A percentile compares a stretch with the other conserved stretches of the same genome.
Evolutionary conservation across 2,329 filamentous ascomycete genomes (phyloP).

Genomic region (Podosphaera fusca): DNA sequence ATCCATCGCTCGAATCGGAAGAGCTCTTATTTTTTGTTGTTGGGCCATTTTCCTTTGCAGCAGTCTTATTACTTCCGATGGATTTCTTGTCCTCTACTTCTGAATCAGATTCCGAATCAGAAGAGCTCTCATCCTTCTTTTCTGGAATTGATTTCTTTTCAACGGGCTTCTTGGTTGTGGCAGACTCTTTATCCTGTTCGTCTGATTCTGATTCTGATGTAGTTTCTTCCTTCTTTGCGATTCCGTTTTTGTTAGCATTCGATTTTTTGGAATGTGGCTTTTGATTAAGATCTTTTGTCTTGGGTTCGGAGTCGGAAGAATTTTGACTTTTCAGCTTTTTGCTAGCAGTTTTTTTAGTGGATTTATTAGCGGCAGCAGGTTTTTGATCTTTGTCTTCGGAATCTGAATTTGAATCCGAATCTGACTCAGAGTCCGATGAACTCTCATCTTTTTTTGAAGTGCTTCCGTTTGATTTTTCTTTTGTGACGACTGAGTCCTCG

Average conservation of each 20-base stretch:
- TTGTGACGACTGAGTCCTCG: not conserved
- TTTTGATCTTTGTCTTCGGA: slow-evolving; percentile 17
- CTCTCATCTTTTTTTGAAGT: not conserved
- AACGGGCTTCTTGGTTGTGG: too few relatives aligned
- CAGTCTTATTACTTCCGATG: too few relatives aligned
- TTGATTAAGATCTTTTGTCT: slow-evolving; percentile 13
- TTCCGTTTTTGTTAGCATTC: not conserved
- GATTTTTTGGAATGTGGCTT: not conserved
- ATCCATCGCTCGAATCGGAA: too few relatives aligned
- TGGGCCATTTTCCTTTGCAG: too few relatives aligned
- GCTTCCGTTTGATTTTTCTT: not conserved
- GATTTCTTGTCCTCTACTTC: not conserved
- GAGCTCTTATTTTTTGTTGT: too few relatives aligned
- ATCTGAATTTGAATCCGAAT: slow-evolving; percentile 9
- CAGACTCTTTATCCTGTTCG: too few relatives aligned
- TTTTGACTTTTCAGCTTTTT: slow-evolving; percentile 15
- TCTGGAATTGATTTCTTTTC: too few relatives aligned
- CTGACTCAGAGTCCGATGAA: slow-evolving; percentile 9
- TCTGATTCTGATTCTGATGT: not conserved
- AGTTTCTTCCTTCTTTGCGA: not conserved
- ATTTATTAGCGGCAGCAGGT: slow-evolving; percentile 11
- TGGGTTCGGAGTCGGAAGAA: slow-evolving; percentile 13
- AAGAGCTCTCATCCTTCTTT: too few relatives aligned
- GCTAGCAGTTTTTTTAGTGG: slow-evolving; percentile 17
- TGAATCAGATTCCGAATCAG: not conserved